Conservation (phyloP, 2,329 filamentous ascomycete species). For the Cladosporium sp. region DNA sequence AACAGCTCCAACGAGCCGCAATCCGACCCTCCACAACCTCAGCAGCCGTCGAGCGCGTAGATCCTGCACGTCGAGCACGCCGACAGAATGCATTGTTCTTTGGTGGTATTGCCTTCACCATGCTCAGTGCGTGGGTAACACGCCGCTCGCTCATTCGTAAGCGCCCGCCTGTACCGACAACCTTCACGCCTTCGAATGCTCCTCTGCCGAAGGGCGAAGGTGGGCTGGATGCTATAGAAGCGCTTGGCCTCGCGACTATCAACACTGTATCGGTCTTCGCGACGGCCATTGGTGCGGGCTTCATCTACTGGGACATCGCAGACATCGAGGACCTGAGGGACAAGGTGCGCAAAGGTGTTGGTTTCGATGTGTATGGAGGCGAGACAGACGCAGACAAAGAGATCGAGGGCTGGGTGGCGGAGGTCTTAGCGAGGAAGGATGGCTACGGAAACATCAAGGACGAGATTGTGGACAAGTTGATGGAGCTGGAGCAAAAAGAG, state of each 20-base stretch:
- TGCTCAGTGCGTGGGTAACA: constrained; percentile 67
- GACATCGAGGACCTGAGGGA: constrained; percentile 56
- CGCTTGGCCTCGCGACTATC: constrained; percentile 81
- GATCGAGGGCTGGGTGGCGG: constrained; percentile 56
- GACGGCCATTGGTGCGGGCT: constrained; percentile 70
- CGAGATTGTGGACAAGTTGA: constrained; percentile 30
- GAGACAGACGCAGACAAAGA: constrained; percentile 53
- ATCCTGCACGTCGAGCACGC: constrained; percentile 32
- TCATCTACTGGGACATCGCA: constrained; percentile 75
- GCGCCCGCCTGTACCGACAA: constrained; percentile 65
- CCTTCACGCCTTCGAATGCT: constrained; percentile 67
- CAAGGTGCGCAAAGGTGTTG: constrained; percentile 60
- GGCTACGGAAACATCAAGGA: constrained; percentile 43
- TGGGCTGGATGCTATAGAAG: constrained; percentile 75
- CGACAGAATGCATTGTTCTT: constrained; percentile 59
- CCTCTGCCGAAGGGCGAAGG: constrained; percentile 51
- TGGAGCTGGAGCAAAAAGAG: constrained; percentile 30
- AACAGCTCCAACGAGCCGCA: constrained; percentile 4
- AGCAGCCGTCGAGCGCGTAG: constrained; percentile 28
- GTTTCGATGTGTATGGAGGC: constrained; percentile 60
- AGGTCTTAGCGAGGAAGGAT: constrained; percentile 52
- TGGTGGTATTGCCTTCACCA: constrained; percentile 74
- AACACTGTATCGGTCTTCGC: constrained; percentile 78
- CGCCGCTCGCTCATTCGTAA: constrained; percentile 66
- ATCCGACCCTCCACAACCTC: constrained; percentile 21